These are phyloP conservation scores for Kodamaea fukazawae DNA, from an alignment of 805 yeast species.

Conservation along the genomic window DNA sequence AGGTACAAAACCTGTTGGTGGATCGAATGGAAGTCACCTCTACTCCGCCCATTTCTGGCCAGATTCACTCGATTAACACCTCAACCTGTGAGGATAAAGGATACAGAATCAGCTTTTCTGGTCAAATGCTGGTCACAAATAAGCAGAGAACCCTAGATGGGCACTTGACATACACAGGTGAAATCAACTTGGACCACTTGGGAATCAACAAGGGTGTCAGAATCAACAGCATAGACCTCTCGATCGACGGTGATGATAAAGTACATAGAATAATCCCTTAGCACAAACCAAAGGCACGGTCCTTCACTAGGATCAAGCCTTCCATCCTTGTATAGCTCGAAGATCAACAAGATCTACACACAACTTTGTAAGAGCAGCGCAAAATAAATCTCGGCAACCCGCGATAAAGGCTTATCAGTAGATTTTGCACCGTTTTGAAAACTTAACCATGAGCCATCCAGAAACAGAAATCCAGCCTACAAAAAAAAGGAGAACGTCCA, in stretches of 20 bases:
- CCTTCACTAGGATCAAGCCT: no score
- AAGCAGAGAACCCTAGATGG: not conserved
- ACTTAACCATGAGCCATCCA: slow-evolving; percentile 4
- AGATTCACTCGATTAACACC: slow-evolving; percentile 2
- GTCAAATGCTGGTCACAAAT: slow-evolving; percentile 19
- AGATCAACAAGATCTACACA: no score
- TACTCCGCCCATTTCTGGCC: not conserved
- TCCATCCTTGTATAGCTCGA: no score
- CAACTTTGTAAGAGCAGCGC: no score
- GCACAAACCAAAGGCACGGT: no score
- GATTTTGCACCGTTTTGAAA: slow-evolving; percentile 3
- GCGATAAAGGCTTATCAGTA: slow-evolving; percentile 1
- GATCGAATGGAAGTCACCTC: slow-evolving; percentile 18
- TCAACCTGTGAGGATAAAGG: slow-evolving; percentile 12
- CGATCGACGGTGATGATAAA: not conserved
- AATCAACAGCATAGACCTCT: slow-evolving; percentile 11
- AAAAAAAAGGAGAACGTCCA: slow-evolving; percentile 3
- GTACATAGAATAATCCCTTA: slow-evolving; percentile 2
- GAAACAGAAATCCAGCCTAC: not conserved
- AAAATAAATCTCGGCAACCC: no score
- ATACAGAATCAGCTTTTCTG: slow-evolving; percentile 25
- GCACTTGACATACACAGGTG: slow-evolving; percentile 21
- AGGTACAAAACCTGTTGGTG: slow-evolving; percentile 22
- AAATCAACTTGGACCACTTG: slow-evolving; percentile 30
- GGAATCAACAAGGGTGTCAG: slow-evolving; percentile 32